A percentile compares a stretch with the other conserved stretches of the same genome.
phyloP scores from a whole-genome alignment of 2,329 filamentous ascomycete species.

The Didymella arachidicola region DNA sequence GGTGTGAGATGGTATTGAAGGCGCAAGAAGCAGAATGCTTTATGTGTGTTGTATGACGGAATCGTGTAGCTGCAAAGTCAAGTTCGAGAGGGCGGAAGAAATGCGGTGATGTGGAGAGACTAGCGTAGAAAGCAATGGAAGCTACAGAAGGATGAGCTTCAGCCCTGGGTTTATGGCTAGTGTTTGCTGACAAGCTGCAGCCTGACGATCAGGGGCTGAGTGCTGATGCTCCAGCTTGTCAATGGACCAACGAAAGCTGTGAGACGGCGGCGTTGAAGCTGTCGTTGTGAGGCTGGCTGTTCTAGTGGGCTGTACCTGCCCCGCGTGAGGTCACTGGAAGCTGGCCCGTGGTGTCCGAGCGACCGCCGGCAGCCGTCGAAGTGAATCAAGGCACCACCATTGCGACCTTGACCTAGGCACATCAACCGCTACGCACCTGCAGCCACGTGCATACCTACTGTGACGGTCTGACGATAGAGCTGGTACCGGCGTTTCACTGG shows the following conservation, averaged over 20 bases:
- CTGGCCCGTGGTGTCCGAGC: constrained; percentile 21
- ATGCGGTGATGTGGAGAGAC: constrained; percentile 45
- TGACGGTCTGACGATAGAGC: background rate
- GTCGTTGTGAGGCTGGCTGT: constrained; percentile 7
- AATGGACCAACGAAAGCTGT: constrained; percentile 1
- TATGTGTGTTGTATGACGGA: constrained; percentile 25
- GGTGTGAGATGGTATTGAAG: constrained; percentile 6
- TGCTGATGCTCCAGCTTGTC: constrained; percentile 9
- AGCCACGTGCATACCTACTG: background rate
- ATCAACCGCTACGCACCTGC: constrained; percentile 7
- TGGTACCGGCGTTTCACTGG: background rate
- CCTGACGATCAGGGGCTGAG: constrained; percentile 7
- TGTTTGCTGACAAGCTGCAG: constrained; percentile 19
- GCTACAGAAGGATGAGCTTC: constrained; percentile 42
- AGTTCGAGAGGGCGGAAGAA: constrained; percentile 46
- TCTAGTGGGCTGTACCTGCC: constrained; percentile 31
- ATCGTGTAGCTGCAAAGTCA: constrained; percentile 31
- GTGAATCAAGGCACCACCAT: constrained; percentile 33
- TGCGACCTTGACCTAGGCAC: constrained; percentile 21
- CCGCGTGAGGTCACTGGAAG: constrained; percentile 39
- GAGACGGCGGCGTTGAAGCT: constrained; percentile 1
- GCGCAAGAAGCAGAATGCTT: constrained; percentile 6
- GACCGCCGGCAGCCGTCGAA: constrained; percentile 14
- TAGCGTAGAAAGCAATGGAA: constrained; percentile 53
- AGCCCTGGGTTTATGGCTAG: constrained; percentile 30